Conservation (phyloP, 371 early-diverging fungal species). For the Mucor plumbeus region DNA sequence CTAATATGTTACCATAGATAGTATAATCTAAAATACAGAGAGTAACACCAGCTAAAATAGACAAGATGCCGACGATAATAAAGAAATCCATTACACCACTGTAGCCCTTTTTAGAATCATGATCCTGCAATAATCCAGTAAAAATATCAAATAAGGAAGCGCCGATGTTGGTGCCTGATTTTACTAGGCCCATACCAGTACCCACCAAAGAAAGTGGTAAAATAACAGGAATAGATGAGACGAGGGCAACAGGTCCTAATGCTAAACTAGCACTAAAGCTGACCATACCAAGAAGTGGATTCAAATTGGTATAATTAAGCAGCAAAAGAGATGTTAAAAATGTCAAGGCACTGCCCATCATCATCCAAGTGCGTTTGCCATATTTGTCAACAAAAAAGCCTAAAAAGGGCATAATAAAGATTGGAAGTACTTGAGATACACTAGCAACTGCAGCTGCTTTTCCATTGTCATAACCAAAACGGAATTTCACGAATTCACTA, state of each 20-base stretch:
- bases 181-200: constrained; percentile 74
- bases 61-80: constrained; percentile 45
- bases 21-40: constrained; percentile 49
- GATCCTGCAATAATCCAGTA: constrained; percentile 70
- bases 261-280: constrained; percentile 69
- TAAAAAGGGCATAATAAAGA: constrained; percentile 69
- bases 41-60: constrained; percentile 47
- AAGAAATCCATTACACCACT: constrained; percentile 63
- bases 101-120: constrained; percentile 51
- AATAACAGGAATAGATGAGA: constrained; percentile 70
- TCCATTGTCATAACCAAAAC: constrained; percentile 57
- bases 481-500: constrained; percentile 67
- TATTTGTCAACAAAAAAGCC: constrained; percentile 65
- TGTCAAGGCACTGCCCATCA: constrained; percentile 54
- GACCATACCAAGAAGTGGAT: constrained; percentile 66
- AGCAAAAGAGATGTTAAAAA: constrained; percentile 56
- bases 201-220: constrained; percentile 64
- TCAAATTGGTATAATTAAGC: constrained; percentile 56
- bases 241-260: constrained; percentile 69
- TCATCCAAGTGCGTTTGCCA: constrained; percentile 65
- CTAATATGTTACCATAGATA: constrained; percentile 53
- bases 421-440: constrained; percentile 69
- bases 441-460: constrained; percentile 72
- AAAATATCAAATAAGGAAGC: constrained; percentile 69
- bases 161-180: constrained; percentile 70